phyloP scores from a whole-genome alignment of 1,284 basidiomycete genomes.

The Fistulinella staudtii region DNA sequence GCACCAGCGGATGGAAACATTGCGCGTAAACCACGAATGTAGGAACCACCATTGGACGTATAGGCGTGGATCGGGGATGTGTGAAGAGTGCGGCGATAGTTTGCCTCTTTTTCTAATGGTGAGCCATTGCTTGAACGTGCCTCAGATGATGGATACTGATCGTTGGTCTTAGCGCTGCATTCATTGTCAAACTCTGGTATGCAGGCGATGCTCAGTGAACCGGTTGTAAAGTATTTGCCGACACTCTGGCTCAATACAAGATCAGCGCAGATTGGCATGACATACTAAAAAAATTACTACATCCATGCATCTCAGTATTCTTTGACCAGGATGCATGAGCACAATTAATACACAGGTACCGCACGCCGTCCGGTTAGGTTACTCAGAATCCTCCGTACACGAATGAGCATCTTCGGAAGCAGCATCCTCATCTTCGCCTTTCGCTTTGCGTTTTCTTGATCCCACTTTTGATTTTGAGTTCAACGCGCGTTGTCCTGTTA shows the following conservation, averaged over 20 bases:
- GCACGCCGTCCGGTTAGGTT: no score
- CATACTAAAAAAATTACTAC: no score
- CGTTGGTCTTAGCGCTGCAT: constrained; percentile 28
- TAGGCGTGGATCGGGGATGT: constrained; percentile 28
- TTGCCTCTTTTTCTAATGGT: constrained; percentile 33
- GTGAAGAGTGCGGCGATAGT: constrained; percentile 31
- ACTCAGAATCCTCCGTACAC: constrained; percentile 2
- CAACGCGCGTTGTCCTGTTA: no score
- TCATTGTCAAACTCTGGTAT: constrained; percentile 28
- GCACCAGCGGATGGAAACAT: constrained; percentile 12
- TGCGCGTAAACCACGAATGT: constrained; percentile 35
- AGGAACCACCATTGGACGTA: constrained; percentile 22
- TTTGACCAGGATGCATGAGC: no score
- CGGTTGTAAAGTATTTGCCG: constrained; percentile 11
- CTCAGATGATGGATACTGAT: neutral
- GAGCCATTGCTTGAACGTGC: constrained; percentile 5
- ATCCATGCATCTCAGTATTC: no score
- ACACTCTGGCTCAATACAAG: no score
- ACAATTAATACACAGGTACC: no score
- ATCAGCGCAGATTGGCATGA: no score
- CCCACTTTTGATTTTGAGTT: constrained; percentile 4
- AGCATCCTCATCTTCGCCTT: constrained; percentile 3
- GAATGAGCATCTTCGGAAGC: constrained; percentile 12
- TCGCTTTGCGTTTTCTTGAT: constrained; percentile 8
- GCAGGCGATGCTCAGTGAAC: constrained; percentile 33